Conservation (phyloP, 2,329 filamentous ascomycete species). For the Mycosphaerella sp. region DNA sequence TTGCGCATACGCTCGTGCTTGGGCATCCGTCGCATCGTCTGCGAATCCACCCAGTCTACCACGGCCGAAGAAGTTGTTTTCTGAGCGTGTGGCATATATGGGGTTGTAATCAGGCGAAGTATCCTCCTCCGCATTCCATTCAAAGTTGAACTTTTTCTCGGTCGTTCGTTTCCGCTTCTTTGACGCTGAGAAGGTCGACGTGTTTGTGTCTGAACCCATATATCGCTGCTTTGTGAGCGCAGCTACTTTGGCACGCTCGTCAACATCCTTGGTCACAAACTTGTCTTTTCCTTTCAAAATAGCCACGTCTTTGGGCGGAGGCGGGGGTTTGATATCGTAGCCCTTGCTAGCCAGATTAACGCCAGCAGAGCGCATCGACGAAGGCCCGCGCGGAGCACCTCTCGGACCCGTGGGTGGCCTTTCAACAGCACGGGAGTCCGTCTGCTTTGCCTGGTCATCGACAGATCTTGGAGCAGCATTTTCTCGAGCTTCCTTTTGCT, state of each 20-base stretch:
- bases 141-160: conserved; percentile 98
- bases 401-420: conserved; percentile 4
- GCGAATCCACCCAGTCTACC: conserved; percentile 62
- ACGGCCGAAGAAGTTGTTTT: conserved; percentile 64
- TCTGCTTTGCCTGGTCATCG: conserved; percentile 28
- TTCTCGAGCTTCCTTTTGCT: conserved; percentile 64
- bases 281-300: conserved; percentile 35
- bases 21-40: conserved; percentile 49
- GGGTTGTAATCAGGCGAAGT: conserved; percentile 80
- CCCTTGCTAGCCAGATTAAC: conserved; percentile 40
- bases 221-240: conserved; percentile 73
- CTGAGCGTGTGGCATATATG: conserved; percentile 63
- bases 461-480: conserved; percentile 59
- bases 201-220: conserved; percentile 82
- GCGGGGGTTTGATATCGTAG: conserved; percentile 49
- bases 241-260: conserved; percentile 60
- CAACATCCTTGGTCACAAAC: conserved; percentile 37
- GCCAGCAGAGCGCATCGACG: conserved; percentile 54
- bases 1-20: conserved; percentile 53
- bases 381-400: conserved; percentile 60
- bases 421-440: background rate
- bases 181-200: conserved; percentile 84
- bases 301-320: conserved; percentile 40
- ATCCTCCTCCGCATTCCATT: conserved; percentile 93
- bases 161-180: conserved; percentile 92